These are phyloP conservation scores for Diutina pseudorugosa DNA, from an alignment of 1,139 yeast genomes.

Conservation along the genomic window DNA sequence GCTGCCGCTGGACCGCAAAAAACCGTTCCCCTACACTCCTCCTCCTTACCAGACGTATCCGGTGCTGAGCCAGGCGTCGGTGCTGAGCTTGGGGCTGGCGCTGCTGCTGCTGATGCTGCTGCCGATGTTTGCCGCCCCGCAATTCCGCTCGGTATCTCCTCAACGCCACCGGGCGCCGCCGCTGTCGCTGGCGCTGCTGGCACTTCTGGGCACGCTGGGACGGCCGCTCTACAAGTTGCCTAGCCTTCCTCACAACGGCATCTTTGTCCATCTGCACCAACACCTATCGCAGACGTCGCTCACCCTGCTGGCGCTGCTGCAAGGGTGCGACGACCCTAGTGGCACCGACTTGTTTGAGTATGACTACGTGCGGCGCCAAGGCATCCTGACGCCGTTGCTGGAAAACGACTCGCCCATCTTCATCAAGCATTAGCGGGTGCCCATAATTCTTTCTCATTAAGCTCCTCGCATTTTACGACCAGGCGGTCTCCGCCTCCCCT, in stretches of 20 bases:
- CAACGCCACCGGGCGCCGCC: not conserved
- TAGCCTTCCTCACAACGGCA: conserved; percentile 1
- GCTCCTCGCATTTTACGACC: not conserved
- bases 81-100: conserved; percentile 3
- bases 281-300: not conserved
- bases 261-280: conserved; percentile 1
- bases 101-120: conserved; percentile 1
- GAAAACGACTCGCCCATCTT: conserved; percentile 4
- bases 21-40: not conserved
- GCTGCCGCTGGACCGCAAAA: not conserved
- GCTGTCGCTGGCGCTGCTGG: not conserved
- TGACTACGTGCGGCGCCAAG: conserved; percentile 2
- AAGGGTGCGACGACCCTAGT: not conserved
- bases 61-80: not conserved
- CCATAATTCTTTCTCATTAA: too few species aligned
- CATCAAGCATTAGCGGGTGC: conserved; percentile 1
- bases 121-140: conserved; percentile 2
- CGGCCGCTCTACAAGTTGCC: not conserved
- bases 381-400: conserved; percentile 3
- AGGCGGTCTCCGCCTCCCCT: not conserved
- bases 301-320: conserved; percentile 1
- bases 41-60: not conserved
- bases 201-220: not conserved
- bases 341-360: conserved; percentile 2
- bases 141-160: not conserved